Conservation (phyloP, 805 yeast genomes). For the Yarrowia sp. region DNA sequence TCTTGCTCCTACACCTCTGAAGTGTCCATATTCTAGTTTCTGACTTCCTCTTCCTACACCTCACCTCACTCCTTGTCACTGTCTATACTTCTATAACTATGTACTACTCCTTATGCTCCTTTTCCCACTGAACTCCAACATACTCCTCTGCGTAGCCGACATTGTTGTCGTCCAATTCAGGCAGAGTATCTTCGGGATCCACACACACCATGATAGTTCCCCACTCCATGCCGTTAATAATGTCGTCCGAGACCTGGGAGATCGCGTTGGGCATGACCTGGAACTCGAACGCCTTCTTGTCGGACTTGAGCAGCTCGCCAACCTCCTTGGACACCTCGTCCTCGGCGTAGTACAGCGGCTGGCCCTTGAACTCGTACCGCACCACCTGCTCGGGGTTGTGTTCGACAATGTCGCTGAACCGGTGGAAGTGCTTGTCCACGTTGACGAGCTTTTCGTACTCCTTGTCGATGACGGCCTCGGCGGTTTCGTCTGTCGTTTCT, state of each 20-base stretch:
- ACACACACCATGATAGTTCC: slow-evolving; percentile 89
- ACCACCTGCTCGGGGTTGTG: slow-evolving; percentile 88
- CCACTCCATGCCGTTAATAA: slow-evolving; percentile 91
- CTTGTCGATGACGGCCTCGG: slow-evolving; percentile 41
- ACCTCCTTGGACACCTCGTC: slow-evolving; percentile 62
- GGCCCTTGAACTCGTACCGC: slow-evolving; percentile 81
- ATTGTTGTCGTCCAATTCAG: slow-evolving; percentile 60
- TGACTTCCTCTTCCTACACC: too few species aligned
- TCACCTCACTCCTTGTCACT: neutral
- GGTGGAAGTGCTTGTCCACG: slow-evolving; percentile 80
- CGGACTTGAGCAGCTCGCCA: slow-evolving; percentile 55
- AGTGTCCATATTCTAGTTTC: too few species aligned
- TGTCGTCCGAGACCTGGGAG: slow-evolving; percentile 54
- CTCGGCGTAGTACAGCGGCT: slow-evolving; percentile 75
- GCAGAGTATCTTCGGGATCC: slow-evolving; percentile 67
- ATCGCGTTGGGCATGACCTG: slow-evolving; percentile 96
- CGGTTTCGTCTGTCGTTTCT: slow-evolving; percentile 42
- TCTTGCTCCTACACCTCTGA: too few species aligned
- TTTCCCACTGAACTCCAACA: slow-evolving; percentile 89
- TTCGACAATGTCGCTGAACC: slow-evolving; percentile 74
- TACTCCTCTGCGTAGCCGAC: slow-evolving; percentile 85
- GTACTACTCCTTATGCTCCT: slow-evolving; percentile 13
- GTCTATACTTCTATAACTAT: neutral
- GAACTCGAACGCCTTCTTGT: slow-evolving; percentile 69
- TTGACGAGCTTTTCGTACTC: slow-evolving; percentile 40